Evolutionary conservation across 345 rosid genomes (phyloP).

Genomic region (Limnanthes douglasii): DNA sequence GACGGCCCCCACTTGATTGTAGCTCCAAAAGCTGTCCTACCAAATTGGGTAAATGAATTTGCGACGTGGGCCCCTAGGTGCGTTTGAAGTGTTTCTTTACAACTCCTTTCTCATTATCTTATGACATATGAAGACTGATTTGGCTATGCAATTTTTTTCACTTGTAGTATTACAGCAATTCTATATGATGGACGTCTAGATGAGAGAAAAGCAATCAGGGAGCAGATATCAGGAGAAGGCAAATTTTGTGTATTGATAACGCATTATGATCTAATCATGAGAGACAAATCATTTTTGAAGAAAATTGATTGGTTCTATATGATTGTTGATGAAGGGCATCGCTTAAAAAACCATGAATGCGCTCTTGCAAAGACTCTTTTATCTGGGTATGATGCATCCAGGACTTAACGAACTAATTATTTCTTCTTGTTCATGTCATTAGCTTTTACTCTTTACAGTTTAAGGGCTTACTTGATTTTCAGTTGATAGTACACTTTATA

Average conservation of each 20-base stretch:
- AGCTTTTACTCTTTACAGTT: background rate
- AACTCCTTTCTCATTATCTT: conserved; percentile 1
- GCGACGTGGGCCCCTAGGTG: conserved; percentile 89
- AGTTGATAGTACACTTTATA: no score
- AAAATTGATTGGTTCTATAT: conserved; percentile 84
- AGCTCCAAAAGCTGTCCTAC: conserved; percentile 98
- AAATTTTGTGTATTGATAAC: conserved; percentile 75
- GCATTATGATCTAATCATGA: conserved; percentile 96
- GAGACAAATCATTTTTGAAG: conserved; percentile 87
- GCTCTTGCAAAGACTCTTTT: conserved; percentile 80
- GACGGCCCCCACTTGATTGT: conserved; percentile 93
- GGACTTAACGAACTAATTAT: no score
- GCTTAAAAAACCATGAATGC: conserved; percentile 90
- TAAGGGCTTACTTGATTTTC: conserved; percentile 1
- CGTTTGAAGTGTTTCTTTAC: conserved; percentile 4
- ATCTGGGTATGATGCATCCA: conserved; percentile 43
- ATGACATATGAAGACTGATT: no score
- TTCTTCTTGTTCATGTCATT: background rate
- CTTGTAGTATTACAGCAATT: conserved; percentile 63
- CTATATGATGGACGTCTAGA: conserved; percentile 97
- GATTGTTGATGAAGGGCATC: conserved; percentile 99
- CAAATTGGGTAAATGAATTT: conserved; percentile 94
- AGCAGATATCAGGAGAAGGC: conserved; percentile 50
- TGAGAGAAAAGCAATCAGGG: conserved; percentile 86
- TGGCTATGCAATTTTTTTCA: conserved; percentile 9